A percentile compares a stretch with the other conserved stretches of the same genome.
phyloP scores from a whole-genome alignment of 345 rosid genomes.

The Pugionium dolabratum region DNA sequence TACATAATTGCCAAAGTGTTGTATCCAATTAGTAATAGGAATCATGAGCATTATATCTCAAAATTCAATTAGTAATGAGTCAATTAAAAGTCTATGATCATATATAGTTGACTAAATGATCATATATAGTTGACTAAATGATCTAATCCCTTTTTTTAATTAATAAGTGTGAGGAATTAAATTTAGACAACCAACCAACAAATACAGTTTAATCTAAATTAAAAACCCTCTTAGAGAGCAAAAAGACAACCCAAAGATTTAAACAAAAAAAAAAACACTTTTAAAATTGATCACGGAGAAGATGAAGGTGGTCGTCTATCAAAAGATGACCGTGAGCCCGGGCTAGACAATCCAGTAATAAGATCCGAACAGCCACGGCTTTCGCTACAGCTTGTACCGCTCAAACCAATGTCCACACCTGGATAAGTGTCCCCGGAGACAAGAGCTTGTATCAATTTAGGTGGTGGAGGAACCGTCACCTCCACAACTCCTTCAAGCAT shows the following conservation, averaged over 20 bases:
- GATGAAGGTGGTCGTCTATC: slow-evolving; percentile 39
- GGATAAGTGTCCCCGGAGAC: slow-evolving; percentile 75
- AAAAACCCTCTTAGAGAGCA: slow-evolving; percentile 30
- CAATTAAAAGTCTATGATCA: neutral
- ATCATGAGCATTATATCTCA: neutral
- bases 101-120: neutral
- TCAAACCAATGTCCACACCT: slow-evolving; percentile 50
- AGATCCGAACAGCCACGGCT: slow-evolving; percentile 44
- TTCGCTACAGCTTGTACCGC: slow-evolving; percentile 36
- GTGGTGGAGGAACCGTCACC: slow-evolving; percentile 64
- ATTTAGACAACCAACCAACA: neutral
- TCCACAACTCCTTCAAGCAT: slow-evolving; percentile 76
- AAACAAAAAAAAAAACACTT: neutral
- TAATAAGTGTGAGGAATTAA: no score
- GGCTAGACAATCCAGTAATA: slow-evolving; percentile 47
- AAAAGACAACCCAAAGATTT: neutral
- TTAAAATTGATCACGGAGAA: slow-evolving; percentile 33
- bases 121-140: no score
- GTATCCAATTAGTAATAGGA: no score
- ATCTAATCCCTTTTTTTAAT: neutral
- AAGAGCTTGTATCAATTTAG: slow-evolving; percentile 77
- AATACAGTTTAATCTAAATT: slow-evolving; percentile 6
- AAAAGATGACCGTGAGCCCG: slow-evolving; percentile 53
- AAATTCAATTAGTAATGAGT: neutral
- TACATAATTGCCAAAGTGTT: no score